Evolutionary conservation across 2,329 filamentous ascomycete species (phyloP), one percentile per base, ranked within the genome.

Genomic region (Arthrobotrys pseudoclavata): DNA sequence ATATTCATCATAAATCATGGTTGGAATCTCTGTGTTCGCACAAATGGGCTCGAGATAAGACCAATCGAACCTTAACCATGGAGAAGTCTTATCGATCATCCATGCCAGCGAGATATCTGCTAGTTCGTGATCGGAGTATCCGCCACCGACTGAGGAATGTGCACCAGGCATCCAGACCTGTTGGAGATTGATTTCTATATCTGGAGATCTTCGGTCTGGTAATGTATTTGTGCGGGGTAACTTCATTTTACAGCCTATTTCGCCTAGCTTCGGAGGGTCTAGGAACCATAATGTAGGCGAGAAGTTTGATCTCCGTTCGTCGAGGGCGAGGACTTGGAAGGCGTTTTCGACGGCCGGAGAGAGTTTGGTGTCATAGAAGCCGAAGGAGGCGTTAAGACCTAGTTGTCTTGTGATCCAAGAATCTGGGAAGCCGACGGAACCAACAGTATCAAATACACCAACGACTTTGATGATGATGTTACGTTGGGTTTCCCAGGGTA

Each of bases 251-350:
- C 10, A 85, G 83, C 26, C 29, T 9, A 31, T 24, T 40, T 74
- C 42, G 13, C 69, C 69, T 2, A 60, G 48, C 1, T 45, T 40
- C 13, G 69, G 69, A 13, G 69, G 55, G 18, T 72, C 75, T 13
- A 74, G 26, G 42, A 74, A 79, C 75, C 68, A 79, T 10, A 79
- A 22, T 9, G 75, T 79, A 0, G 75, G 75, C 7, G 48, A 42
- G 40, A 79, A 79, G 26, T 72, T 72, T 7, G 77, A 81, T 0
- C 87, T 84, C 52, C 84, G 84, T 79, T 89, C 87, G 55, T 89
- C 87, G 0, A 89, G 83, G 1, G 87, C 87, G 0, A 89, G 82
- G 0, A 87, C 87, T 52, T 89, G 87, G 76, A 88, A 88, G 0
- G 87, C 87, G 74, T 88, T 85, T 45, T 87, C 85, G 3, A 88